A percentile compares a stretch with the other conserved stretches of the same genome.
These are phyloP conservation scores for Candida boidinii DNA, from an alignment of 805 yeast genomes.

Conservation along the genomic window DNA sequence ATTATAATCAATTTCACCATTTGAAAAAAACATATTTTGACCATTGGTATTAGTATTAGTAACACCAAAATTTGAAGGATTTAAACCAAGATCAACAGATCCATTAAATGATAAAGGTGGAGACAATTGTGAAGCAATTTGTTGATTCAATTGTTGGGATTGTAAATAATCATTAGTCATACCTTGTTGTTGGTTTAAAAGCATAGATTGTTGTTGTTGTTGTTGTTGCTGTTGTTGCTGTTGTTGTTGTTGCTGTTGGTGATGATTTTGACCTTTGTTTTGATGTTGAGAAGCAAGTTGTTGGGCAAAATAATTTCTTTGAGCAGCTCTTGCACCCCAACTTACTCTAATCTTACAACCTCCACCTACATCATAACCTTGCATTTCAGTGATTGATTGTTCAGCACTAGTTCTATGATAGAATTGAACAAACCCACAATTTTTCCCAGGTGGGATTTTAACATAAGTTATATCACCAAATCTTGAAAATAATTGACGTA, in stretches of 20 bases:
- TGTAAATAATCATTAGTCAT: too few species aligned
- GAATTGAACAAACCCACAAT: constrained; percentile 83
- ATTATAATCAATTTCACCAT: not conserved
- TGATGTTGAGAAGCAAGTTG: constrained; percentile 19
- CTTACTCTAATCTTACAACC: constrained; percentile 75
- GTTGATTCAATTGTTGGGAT: too few species aligned
- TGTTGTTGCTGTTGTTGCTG: constrained; percentile 9
- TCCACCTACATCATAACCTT: constrained; percentile 74
- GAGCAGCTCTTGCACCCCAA: constrained; percentile 69
- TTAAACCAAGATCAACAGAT: too few species aligned
- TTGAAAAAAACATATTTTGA: too few species aligned
- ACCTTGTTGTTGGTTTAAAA: constrained; percentile 10
- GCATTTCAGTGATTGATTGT: constrained; percentile 77
- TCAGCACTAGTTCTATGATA: constrained; percentile 76
- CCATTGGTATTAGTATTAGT: not conserved
- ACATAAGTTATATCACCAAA: constrained; percentile 74
- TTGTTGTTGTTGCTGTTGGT: constrained; percentile 16
- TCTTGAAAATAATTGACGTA: constrained; percentile 49
- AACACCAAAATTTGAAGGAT: too few species aligned
- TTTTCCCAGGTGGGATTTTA: constrained; percentile 68
- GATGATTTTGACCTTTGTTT: constrained; percentile 3
- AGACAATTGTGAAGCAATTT: too few species aligned
- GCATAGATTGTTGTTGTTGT: constrained; percentile 6
- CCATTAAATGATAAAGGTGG: too few species aligned
- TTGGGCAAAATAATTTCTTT: constrained; percentile 27